A percentile compares a stretch with the other conserved stretches of the same genome.
phyloP scores from a whole-genome alignment of 139 green algal genomes.

The Eudorina sp. region DNA sequence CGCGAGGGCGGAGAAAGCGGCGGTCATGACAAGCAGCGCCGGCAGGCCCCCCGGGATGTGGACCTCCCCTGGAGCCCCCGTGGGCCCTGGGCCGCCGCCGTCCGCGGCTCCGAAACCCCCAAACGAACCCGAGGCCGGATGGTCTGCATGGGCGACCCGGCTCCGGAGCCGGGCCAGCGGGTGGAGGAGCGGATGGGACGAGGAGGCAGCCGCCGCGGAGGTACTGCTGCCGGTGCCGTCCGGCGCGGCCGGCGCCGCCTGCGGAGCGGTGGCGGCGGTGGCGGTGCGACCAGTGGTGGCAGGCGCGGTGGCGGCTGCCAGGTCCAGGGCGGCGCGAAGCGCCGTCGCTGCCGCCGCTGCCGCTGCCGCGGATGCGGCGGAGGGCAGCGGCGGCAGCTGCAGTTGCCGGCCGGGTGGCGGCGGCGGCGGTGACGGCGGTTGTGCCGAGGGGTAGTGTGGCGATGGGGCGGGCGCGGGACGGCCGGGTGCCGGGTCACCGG shows the following conservation, averaged over 20 bases:
- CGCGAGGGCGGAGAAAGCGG: slow-evolving; percentile 44
- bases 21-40: background rate
- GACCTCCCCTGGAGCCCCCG: background rate
- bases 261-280: background rate
- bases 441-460: background rate
- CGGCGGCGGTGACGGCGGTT: background rate
- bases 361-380: background rate
- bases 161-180: background rate
- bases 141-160: background rate
- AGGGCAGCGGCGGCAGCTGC: background rate
- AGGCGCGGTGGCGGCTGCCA: too few species aligned
- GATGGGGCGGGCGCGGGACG: background rate
- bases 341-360: background rate
- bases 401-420: background rate
- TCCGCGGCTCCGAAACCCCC: background rate
- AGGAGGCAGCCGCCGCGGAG: background rate
- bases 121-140: too few species aligned
- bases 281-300: background rate
- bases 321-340: background rate
- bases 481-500: too few species aligned
- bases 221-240: background rate
- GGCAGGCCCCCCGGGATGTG: slow-evolving; percentile 11
- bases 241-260: too few species aligned
- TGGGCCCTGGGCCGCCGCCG: too few species aligned
- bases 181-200: background rate